A percentile compares a stretch with the other conserved stretches of the same genome.
Evolutionary conservation across 1,139 yeast genomes (phyloP).

Genomic region (Yamadazyma diddensiae): DNA sequence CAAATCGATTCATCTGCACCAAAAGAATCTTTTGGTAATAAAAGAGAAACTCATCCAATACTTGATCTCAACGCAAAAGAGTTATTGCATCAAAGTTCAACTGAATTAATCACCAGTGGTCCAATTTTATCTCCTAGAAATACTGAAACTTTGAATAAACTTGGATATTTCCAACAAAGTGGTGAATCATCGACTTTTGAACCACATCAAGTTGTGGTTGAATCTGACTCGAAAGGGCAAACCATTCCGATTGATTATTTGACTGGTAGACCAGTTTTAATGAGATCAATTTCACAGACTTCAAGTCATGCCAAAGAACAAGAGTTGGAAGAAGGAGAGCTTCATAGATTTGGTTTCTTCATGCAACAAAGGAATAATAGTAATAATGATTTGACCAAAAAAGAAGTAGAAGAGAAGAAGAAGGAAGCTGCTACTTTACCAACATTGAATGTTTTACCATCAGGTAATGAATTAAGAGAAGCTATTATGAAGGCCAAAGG

Average conservation of each 20-base stretch:
- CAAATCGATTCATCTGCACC: not conserved
- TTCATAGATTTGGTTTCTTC: conserved; percentile 79
- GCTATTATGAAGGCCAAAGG: conserved; percentile 80
- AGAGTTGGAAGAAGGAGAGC: conserved; percentile 89
- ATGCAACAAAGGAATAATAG: conserved; percentile 53
- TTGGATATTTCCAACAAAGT: conserved; percentile 22
- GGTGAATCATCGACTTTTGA: conserved; percentile 31
- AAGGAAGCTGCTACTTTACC: conserved; percentile 24
- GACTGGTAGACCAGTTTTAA: conserved; percentile 70
- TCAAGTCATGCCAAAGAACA: conserved; percentile 68
- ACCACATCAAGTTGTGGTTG: conserved; percentile 71
- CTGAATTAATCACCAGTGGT: conserved; percentile 51
- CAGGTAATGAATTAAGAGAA: conserved; percentile 73
- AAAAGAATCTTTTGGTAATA: conserved; percentile 1
- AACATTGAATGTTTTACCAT: conserved; percentile 50
- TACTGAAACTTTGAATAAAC: conserved; percentile 20
- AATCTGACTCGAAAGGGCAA: conserved; percentile 52
- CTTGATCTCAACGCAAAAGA: conserved; percentile 19
- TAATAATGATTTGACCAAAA: conserved; percentile 7
- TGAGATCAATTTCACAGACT: conserved; percentile 63
- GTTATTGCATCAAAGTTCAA: conserved; percentile 46
- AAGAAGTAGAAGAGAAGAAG: conserved; percentile 4
- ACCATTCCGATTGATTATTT: conserved; percentile 59
- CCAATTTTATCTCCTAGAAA: conserved; percentile 51
- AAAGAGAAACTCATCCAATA: conserved; percentile 8